Conservation (phyloP, 2,329 filamentous ascomycete species). For the Sporothrix mexicana region DNA sequence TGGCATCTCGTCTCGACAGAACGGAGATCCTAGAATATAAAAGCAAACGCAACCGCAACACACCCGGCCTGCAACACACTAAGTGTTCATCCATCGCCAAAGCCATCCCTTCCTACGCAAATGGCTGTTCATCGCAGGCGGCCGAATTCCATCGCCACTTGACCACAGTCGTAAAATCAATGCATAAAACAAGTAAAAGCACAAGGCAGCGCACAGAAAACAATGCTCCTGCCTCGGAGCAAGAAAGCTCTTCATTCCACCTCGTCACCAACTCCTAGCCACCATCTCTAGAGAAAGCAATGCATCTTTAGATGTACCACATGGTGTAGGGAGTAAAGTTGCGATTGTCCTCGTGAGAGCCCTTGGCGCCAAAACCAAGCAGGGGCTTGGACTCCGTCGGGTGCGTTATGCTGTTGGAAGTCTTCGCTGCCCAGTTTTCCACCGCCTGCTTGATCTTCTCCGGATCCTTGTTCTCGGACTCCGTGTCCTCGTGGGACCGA, state of each 20-base stretch:
- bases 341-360: constrained; percentile 36
- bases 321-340: constrained; percentile 48
- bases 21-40: constrained; percentile 28
- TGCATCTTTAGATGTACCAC: constrained; percentile 52
- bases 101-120: neutral
- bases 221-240: neutral
- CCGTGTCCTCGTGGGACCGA: constrained; percentile 69
- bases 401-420: constrained; percentile 40
- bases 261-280: neutral
- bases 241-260: neutral
- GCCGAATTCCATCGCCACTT: no score
- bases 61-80: neutral
- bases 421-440: constrained; percentile 49
- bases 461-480: constrained; percentile 53
- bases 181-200: neutral
- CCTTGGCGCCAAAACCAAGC: constrained; percentile 41
- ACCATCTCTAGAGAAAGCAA: neutral
- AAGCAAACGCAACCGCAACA: constrained; percentile 20
- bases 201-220: constrained; percentile 3
- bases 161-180: no score
- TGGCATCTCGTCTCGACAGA: constrained; percentile 24
- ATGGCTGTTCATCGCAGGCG: neutral
- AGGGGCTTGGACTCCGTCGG: constrained; percentile 41
- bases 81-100: neutral
- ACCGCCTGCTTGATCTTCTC: constrained; percentile 52